A percentile compares a stretch with the other conserved stretches of the same genome.
These are phyloP conservation scores for Rhodotorula paludigena DNA, from an alignment of 768 basidiomycete genomes.

Conservation along the genomic window DNA sequence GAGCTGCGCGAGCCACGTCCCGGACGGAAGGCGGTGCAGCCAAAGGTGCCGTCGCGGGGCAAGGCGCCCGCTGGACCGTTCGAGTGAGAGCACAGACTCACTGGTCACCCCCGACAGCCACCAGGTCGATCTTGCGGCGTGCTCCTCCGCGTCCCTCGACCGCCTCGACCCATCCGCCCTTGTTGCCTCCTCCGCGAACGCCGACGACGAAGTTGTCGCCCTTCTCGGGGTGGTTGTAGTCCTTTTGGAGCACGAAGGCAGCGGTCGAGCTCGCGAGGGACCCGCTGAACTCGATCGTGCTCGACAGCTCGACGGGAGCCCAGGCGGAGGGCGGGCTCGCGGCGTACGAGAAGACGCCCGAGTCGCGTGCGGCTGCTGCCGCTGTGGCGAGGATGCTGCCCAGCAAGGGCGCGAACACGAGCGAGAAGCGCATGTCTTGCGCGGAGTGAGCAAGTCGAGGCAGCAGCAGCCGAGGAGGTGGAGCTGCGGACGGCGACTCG, in stretches of 20 bases:
- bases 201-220: constrained; percentile 41
- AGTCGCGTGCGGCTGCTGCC: neutral
- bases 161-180: constrained; percentile 29
- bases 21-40: neutral
- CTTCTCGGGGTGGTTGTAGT: constrained; percentile 52
- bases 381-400: neutral
- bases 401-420: neutral
- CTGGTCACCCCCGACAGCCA: neutral
- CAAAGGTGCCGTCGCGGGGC: rapidly evolving
- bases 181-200: constrained; percentile 35
- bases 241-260: constrained; percentile 74
- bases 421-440: neutral
- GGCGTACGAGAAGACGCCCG: neutral
- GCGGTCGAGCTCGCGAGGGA: constrained; percentile 82
- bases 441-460: neutral
- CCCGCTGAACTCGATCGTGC: constrained; percentile 83
- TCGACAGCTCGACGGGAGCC: constrained; percentile 65
- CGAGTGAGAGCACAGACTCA: constrained; percentile 3
- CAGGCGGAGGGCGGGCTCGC: constrained; percentile 1
- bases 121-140: neutral
- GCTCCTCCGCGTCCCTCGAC: constrained; percentile 6
- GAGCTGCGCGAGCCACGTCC: neutral
- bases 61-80: too few species aligned
- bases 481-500: neutral
- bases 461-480: neutral